These are phyloP conservation scores for Cephalotrichum gorgonifer DNA, from an alignment of 2,329 filamentous ascomycete genomes.

Conservation along the genomic window DNA sequence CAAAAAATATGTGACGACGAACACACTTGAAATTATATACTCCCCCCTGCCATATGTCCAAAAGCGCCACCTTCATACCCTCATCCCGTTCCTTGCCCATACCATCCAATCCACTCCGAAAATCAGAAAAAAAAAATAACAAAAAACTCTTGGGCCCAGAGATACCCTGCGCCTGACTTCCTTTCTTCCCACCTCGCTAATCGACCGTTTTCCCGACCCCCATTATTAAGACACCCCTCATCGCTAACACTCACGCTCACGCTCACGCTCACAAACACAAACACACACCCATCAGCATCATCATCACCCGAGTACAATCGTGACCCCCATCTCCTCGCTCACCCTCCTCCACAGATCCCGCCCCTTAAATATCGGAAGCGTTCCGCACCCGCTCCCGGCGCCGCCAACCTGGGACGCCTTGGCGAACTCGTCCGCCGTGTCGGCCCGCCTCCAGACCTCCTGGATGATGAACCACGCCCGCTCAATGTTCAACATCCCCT, in stretches of 20 bases:
- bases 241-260: no score
- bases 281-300: neutral
- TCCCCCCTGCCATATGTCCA: no score
- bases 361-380: slow-evolving; percentile 10
- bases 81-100: neutral
- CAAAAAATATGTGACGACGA: no score
- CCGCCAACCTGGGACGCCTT: slow-evolving; percentile 6
- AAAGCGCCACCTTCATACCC: neutral
- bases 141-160: neutral
- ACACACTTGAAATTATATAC: no score
- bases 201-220: no score
- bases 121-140: no score
- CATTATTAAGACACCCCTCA: no score
- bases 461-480: slow-evolving; percentile 49
- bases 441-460: slow-evolving; percentile 49
- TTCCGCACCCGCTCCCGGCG: slow-evolving; percentile 1
- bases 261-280: no score
- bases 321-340: slow-evolving; percentile 48
- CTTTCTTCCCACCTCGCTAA: no score
- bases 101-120: no score
- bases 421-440: slow-evolving; percentile 17
- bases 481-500: slow-evolving; percentile 57
- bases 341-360: slow-evolving; percentile 44
- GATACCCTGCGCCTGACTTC: neutral
- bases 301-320: slow-evolving; percentile 46